Evolutionary conservation across 352 stramenopile genomes (phyloP).

Genomic region (Globisporangium megalacanthum): DNA sequence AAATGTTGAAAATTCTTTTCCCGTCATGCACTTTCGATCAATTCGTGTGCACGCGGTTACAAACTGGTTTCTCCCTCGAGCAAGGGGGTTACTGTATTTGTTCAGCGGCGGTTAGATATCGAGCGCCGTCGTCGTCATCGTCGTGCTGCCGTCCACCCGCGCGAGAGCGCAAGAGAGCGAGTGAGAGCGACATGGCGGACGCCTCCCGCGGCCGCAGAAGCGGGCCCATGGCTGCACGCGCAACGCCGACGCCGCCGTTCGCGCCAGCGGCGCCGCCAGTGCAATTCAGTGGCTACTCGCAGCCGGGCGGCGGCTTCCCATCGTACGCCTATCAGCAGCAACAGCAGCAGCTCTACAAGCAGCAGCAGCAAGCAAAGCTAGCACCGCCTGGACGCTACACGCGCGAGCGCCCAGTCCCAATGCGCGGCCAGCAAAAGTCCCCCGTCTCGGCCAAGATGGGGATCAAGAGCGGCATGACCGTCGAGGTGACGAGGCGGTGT

Average conservation of each 20-base stretch:
- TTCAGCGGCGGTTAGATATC: neutral
- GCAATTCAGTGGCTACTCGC: slow-evolving; percentile 30
- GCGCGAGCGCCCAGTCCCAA: slow-evolving; percentile 5
- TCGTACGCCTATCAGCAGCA: slow-evolving; percentile 18
- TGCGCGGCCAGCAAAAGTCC: slow-evolving; percentile 24
- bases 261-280: slow-evolving; percentile 16
- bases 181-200: slow-evolving; percentile 28
- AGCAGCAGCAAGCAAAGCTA: slow-evolving; percentile 15
- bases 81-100: too few species aligned
- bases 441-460: slow-evolving; percentile 63
- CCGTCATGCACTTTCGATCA: neutral
- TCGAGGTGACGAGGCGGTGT: slow-evolving; percentile 32
- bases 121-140: too few species aligned
- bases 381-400: slow-evolving; percentile 9
- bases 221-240: slow-evolving; percentile 26
- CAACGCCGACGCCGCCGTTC: slow-evolving; percentile 30
- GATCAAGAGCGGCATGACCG: slow-evolving; percentile 88
- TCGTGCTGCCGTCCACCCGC: too few species aligned
- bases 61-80: too few species aligned
- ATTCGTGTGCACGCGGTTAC: neutral
- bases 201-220: slow-evolving; percentile 14
- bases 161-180: neutral
- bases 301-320: slow-evolving; percentile 19
- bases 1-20: neutral
- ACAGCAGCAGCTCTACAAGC: slow-evolving; percentile 12